phyloP scores from a whole-genome alignment of 306 rosid genomes.

The Trifolium subterraneum region DNA sequence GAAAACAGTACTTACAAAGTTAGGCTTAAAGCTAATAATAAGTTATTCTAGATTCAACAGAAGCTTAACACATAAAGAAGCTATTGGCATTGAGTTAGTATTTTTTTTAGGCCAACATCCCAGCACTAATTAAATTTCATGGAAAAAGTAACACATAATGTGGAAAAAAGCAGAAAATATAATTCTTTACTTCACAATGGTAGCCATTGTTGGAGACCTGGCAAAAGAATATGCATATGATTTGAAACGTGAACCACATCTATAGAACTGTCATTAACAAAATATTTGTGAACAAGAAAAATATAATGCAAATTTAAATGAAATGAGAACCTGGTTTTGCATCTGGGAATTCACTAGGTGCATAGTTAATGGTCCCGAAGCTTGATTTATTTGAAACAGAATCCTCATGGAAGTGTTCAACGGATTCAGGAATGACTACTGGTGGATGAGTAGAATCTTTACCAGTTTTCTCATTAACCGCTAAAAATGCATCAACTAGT shows the following conservation, averaged over 20 bases:
- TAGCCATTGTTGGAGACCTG: conserved; percentile 1
- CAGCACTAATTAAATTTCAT: conserved; percentile 13
- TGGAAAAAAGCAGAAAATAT: neutral
- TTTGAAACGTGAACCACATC: conserved; percentile 31
- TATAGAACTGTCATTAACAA: conserved; percentile 15
- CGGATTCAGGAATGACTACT: conserved; percentile 45
- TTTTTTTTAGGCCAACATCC: conserved; percentile 22
- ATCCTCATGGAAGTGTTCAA: conserved; percentile 44
- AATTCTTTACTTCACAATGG: conserved; percentile 23
- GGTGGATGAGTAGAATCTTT: conserved; percentile 47
- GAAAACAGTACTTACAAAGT: conserved; percentile 22
- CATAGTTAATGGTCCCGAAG: conserved; percentile 45
- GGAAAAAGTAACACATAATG: conserved; percentile 11
- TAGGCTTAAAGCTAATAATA: neutral
- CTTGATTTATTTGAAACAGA: conserved; percentile 49
- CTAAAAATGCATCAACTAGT: conserved; percentile 80
- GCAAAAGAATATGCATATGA: conserved; percentile 18
- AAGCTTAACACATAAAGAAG: conserved; percentile 28
- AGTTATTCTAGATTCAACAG: conserved; percentile 1
- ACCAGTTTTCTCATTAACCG: conserved; percentile 53
- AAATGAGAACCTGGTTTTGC: conserved; percentile 77
- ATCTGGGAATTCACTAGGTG: conserved; percentile 80
- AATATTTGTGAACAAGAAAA: conserved; percentile 31
- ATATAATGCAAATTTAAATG: conserved; percentile 31
- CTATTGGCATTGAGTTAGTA: conserved; percentile 15